Evolutionary conservation across 495 filamentous ascomycete species (phyloP).

Genomic region (Lindgomyces ingoldianus): DNA sequence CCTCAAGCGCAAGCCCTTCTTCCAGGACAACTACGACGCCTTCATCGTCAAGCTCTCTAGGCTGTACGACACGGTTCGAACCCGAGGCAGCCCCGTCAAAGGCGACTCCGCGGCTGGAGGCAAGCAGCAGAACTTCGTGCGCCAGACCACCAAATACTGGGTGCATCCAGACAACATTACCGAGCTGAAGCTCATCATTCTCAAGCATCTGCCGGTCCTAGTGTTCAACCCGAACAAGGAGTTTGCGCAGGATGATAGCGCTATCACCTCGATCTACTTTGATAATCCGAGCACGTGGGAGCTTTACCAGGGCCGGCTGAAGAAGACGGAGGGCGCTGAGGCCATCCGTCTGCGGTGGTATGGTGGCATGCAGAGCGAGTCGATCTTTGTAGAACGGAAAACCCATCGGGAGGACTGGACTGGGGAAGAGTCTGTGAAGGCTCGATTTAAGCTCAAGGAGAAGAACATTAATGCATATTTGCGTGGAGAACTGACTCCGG

Average conservation of each 20-base stretch:
- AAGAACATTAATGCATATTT: constrained; percentile 94
- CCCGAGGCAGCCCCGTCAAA: constrained; percentile 85
- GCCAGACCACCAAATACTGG: constrained; percentile 99
- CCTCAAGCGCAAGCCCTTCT: constrained; percentile 94
- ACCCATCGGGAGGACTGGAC: constrained; percentile 99
- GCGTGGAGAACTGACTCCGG: constrained; percentile 75
- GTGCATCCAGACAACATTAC: constrained; percentile 98
- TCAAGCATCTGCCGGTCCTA: constrained; percentile 95
- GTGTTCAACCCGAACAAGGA: constrained; percentile 98
- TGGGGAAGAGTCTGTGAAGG: constrained; percentile 97
- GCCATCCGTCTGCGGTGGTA: constrained; percentile 97
- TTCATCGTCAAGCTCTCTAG: constrained; percentile 94
- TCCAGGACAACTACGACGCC: constrained; percentile 96
- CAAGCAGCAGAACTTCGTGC: constrained; percentile 90
- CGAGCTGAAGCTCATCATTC: constrained; percentile 92
- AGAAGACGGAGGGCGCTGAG: constrained; percentile 97
- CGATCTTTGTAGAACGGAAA: constrained; percentile 96
- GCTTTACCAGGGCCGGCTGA: constrained; percentile 87
- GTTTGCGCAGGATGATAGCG: constrained; percentile 83
- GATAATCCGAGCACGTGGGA: constrained; percentile 94
- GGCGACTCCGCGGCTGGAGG: constrained; percentile 91
- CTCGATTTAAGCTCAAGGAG: constrained; percentile 90
- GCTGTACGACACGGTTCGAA: constrained; percentile 91
- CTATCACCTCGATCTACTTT: constrained; percentile 97
- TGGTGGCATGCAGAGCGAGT: constrained; percentile 89